These are phyloP conservation scores for Sicyos edulis DNA, from an alignment of 306 rosid species.

Conservation along the genomic window DNA sequence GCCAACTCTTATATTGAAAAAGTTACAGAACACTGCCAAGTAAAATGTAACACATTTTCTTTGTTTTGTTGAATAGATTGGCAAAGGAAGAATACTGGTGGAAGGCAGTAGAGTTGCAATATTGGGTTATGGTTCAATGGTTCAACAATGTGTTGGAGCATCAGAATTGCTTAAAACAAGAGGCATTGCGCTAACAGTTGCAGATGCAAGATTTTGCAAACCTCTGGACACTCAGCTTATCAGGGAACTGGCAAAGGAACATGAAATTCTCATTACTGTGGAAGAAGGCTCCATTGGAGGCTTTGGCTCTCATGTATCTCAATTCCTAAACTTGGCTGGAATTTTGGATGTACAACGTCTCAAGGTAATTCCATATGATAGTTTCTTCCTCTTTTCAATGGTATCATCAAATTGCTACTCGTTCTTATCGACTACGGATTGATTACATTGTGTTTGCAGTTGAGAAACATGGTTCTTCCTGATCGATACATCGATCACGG, in stretches of 20 bases:
- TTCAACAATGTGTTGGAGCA: conserved; percentile 68
- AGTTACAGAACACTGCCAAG: neutral
- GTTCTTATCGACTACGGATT: neutral
- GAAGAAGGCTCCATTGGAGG: conserved; percentile 96
- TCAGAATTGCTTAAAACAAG: conserved; percentile 46
- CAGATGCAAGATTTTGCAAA: conserved; percentile 94
- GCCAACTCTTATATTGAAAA: conserved; percentile 6
- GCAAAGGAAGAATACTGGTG: conserved; percentile 63
- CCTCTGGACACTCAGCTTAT: conserved; percentile 73
- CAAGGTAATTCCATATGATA: conserved; percentile 38
- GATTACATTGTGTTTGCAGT: conserved; percentile 33
- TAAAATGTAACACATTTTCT: neutral
- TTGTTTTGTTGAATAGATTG: conserved; percentile 45
- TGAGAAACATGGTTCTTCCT: conserved; percentile 87
- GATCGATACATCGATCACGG: conserved; percentile 92
- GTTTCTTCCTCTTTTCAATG: neutral
- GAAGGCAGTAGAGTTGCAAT: conserved; percentile 74
- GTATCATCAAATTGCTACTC: neutral
- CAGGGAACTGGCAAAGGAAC: conserved; percentile 56
- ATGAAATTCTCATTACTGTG: conserved; percentile 68
- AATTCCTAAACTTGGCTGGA: conserved; percentile 65
- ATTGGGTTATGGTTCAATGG: conserved; percentile 70
- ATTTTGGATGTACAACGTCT: conserved; percentile 62
- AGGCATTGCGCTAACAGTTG: conserved; percentile 57
- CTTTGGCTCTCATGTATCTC: conserved; percentile 87